These are phyloP conservation scores for Trametes coccinea DNA, from an alignment of 768 basidiomycete genomes.

Conservation along the genomic window DNA sequence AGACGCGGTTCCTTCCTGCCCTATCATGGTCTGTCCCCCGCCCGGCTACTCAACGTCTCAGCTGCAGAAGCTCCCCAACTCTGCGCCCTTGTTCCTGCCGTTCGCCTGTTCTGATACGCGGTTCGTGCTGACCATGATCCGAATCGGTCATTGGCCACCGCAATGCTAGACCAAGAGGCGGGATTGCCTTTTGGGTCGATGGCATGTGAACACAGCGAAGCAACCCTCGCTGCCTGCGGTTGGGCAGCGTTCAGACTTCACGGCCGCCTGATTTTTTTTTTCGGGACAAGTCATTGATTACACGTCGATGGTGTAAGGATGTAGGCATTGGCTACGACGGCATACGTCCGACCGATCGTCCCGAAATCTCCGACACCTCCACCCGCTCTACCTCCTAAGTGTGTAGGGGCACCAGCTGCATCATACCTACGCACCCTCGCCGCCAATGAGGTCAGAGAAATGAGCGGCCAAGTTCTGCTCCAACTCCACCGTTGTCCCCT, in stretches of 20 bases:
- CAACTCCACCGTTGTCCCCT: slow-evolving; percentile 26
- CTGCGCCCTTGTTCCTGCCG: slow-evolving; percentile 13
- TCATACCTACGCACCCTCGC: neutral
- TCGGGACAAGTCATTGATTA: too few relatives aligned
- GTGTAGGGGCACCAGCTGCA: neutral
- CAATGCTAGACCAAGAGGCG: neutral
- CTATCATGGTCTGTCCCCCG: neutral
- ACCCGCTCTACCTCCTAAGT: too few relatives aligned
- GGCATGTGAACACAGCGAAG: neutral
- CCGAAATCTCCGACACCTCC: neutral
- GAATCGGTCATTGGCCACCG: neutral
- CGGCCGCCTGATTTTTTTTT: too few relatives aligned
- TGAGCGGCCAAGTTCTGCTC: slow-evolving; percentile 24
- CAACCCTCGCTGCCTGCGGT: neutral
- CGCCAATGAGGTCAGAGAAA: slow-evolving; percentile 21
- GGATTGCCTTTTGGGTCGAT: neutral
- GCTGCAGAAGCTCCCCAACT: slow-evolving; percentile 4
- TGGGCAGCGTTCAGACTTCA: neutral
- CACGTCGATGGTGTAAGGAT: neutral
- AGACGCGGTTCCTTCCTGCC: slow-evolving; percentile 11
- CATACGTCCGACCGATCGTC: neutral
- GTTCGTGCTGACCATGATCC: neutral
- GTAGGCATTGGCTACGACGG: too few relatives aligned
- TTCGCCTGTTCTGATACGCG: neutral
- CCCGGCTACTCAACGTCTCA: slow-evolving; percentile 11